Evolutionary conservation across 345 rosid genomes (phyloP), one percentile per base, ranked within the genome.

Genomic region (Populus alba): DNA sequence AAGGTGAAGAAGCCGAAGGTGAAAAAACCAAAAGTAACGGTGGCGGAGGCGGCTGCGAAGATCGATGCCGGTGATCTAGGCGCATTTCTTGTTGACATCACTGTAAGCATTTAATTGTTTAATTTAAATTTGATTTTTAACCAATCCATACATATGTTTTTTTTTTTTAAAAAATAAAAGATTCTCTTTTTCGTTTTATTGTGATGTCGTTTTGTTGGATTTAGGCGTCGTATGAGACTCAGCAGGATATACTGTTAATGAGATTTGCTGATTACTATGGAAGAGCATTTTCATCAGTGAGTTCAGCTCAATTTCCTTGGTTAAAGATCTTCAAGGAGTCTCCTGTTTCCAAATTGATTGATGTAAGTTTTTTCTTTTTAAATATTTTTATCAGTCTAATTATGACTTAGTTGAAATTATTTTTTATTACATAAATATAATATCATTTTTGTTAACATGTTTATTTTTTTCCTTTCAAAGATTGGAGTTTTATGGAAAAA

Each of bases 181-280:
- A 35, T 8, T 67, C 1, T 67, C 0, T 35, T 35, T 75, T 49
- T 29, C 16, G 8, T 17, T 62, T 80, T 68, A 72, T 15, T 22
- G 61, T 76, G 70, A 25, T 25, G 43, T 63, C 69, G 31, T 25
- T 70, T 62, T 67, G 70, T 12, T 20, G 70, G 70, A 17, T 59
- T 25, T 73, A 91, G 95, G 90, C 78, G 11, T 85, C 86, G 39
- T 86, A 87, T 71, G 89, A 71, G 73, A 82, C 49, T 27, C 89
- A 87, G 63, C 91, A 87, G 27, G 93, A 90, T 57, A 88, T 90
- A 75, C 92, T 87, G 86, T 80, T 91, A 78, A 88, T 88, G 89
- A 81, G 90, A 83, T 87, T 91, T 82, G 92, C 93, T 27, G 90
- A 91, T 85, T 91, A 84, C 72, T 90, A 86, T 74, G 95, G 95